Conservation (phyloP, 257 asterid species). For the Perilla frutescens region DNA sequence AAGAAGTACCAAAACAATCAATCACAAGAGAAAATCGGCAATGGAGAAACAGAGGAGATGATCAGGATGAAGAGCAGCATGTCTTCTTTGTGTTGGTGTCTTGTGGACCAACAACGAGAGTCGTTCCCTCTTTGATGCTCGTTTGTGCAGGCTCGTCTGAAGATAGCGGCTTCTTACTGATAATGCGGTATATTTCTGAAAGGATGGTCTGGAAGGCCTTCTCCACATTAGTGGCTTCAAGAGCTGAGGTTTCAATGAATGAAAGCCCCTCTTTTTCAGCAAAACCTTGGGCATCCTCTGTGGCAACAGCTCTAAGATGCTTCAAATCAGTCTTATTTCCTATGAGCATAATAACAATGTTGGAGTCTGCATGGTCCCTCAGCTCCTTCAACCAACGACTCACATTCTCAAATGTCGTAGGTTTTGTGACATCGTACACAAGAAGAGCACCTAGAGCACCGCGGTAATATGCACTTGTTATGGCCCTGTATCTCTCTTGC, state of each 20-base stretch:
- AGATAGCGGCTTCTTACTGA: conserved; percentile 83
- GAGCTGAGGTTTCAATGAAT: conserved; percentile 87
- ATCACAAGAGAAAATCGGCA: not conserved
- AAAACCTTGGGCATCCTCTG: conserved; percentile 92
- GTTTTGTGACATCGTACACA: conserved; percentile 90
- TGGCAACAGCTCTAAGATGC: conserved; percentile 89
- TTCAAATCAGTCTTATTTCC: conserved; percentile 90
- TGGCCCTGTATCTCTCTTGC: conserved; percentile 98
- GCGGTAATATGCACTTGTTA: conserved; percentile 95
- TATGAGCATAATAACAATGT: conserved; percentile 87
- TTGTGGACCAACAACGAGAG: conserved; percentile 77
- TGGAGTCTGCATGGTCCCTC: conserved; percentile 91
- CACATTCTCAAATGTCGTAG: conserved; percentile 85
- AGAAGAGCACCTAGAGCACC: conserved; percentile 97
- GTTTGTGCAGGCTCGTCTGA: conserved; percentile 65
- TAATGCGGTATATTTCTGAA: conserved; percentile 79
- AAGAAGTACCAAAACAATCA: not conserved
- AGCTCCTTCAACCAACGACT: conserved; percentile 97
- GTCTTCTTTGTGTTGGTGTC: conserved; percentile 60
- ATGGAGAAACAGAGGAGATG: not conserved
- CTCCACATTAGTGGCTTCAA: conserved; percentile 90
- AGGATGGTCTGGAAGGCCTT: conserved; percentile 84
- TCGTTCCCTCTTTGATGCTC: conserved; percentile 77
- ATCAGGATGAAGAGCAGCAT: conserved; percentile 76
- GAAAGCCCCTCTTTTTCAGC: conserved; percentile 92